phyloP scores from a whole-genome alignment of 345 rosid species.

The Sisymbrium altissimum region DNA sequence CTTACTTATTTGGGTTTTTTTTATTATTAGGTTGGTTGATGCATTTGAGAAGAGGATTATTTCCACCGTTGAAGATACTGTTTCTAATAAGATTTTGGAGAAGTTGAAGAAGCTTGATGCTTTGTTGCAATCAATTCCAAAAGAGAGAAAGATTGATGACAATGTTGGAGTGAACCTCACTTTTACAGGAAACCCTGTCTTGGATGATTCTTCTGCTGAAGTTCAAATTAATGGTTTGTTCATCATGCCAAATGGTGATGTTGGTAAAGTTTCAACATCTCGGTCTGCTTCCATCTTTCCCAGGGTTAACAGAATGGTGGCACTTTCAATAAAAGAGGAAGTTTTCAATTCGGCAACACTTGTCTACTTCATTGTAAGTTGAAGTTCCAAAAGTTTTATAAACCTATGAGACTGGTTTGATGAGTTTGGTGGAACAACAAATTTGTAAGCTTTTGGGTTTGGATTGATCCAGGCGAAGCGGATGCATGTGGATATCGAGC shows the following conservation, averaged over 20 bases:
- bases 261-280: slow-evolving; percentile 15
- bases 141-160: slow-evolving; percentile 40
- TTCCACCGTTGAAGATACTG: slow-evolving; percentile 50
- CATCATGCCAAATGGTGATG: slow-evolving; percentile 35
- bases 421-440: not conserved
- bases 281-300: slow-evolving; percentile 24
- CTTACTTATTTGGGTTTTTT: not conserved
- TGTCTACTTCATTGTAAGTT: slow-evolving; percentile 69
- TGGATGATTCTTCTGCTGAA: slow-evolving; percentile 48
- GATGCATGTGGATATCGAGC: slow-evolving; percentile 51
- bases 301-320: slow-evolving; percentile 43
- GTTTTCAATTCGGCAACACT: slow-evolving; percentile 58
- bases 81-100: slow-evolving; percentile 49
- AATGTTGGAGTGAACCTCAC: slow-evolving; percentile 60
- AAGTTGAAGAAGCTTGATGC: slow-evolving; percentile 58
- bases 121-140: slow-evolving; percentile 63
- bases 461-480: slow-evolving; percentile 48
- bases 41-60: slow-evolving; percentile 56
- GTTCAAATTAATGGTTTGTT: slow-evolving; percentile 55
- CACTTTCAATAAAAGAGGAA: slow-evolving; percentile 49
- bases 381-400: slow-evolving; percentile 32
- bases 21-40: slow-evolving; percentile 44
- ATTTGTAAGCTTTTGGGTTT: not conserved
- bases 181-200: slow-evolving; percentile 47
- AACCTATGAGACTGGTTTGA: slow-evolving; percentile 11